A percentile compares a stretch with the other conserved stretches of the same genome.
phyloP scores from a whole-genome alignment of 2,329 filamentous ascomycete species.

The Colletotrichum cereale region DNA sequence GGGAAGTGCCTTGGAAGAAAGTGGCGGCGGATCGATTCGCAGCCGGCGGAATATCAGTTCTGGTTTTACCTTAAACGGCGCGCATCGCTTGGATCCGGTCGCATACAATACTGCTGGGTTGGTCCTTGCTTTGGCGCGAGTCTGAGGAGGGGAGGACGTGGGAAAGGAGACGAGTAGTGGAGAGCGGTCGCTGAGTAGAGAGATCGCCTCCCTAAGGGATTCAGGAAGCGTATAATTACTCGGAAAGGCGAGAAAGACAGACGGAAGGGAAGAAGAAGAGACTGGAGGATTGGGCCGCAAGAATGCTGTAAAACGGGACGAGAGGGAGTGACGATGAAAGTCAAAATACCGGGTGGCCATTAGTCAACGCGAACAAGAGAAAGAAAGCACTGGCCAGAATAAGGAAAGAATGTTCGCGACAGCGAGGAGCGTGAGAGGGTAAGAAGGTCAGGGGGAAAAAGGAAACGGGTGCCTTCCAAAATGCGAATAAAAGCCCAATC shows the following conservation, averaged over 20 bases:
- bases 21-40: slow-evolving; percentile 33
- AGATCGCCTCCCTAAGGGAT: not conserved
- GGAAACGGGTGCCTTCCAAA: slow-evolving; percentile 14
- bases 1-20: slow-evolving; percentile 10
- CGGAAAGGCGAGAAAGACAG: slow-evolving; percentile 3
- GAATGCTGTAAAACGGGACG: slow-evolving; percentile 20
- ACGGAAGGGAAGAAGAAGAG: not conserved
- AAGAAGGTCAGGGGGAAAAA: slow-evolving; percentile 2
- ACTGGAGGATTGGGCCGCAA: not conserved
- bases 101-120: slow-evolving; percentile 32
- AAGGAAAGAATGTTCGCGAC: slow-evolving; percentile 16
- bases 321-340: slow-evolving; percentile 33
- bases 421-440: not conserved
- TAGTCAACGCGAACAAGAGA: slow-evolving; percentile 14
- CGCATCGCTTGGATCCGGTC: slow-evolving; percentile 26
- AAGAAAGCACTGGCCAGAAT: slow-evolving; percentile 29
- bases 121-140: slow-evolving; percentile 34
- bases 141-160: slow-evolving; percentile 1
- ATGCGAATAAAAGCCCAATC: slow-evolving; percentile 2
- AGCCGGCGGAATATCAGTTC: slow-evolving; percentile 30
- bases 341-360: slow-evolving; percentile 2
- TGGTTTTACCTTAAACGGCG: slow-evolving; percentile 17
- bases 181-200: slow-evolving; percentile 18
- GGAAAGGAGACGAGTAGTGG: slow-evolving; percentile 12
- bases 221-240: not conserved